A percentile compares a stretch with the other conserved stretches of the same genome.
phyloP scores from a whole-genome alignment of 306 rosid genomes.

The Castanea mollissima region DNA sequence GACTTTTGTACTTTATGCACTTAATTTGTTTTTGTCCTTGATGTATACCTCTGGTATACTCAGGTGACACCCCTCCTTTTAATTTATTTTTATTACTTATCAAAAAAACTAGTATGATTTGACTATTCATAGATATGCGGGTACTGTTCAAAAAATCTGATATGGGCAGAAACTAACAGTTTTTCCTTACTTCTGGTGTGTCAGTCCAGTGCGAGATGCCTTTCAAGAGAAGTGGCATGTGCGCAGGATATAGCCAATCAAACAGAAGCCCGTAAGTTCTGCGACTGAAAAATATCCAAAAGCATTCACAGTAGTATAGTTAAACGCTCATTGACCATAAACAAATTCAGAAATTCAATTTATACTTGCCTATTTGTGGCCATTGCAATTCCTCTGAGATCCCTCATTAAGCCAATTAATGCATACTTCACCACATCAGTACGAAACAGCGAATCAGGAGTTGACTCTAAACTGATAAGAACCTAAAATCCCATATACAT shows the following conservation, averaged over 20 bases:
- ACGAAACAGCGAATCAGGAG: constrained; percentile 91
- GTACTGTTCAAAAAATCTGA: constrained; percentile 1
- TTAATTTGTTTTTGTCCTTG: too few species aligned
- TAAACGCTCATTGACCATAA: constrained; percentile 1
- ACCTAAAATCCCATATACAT: constrained; percentile 47
- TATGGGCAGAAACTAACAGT: not conserved
- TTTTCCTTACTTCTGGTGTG: constrained; percentile 81
- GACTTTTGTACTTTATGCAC: too few species aligned
- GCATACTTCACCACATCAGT: constrained; percentile 80
- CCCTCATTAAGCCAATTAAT: constrained; percentile 93
- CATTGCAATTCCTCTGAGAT: constrained; percentile 97
- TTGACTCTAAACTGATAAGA: constrained; percentile 81
- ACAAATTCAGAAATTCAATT: constrained; percentile 14
- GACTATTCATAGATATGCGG: not conserved
- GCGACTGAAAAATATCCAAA: constrained; percentile 60
- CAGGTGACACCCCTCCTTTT: too few species aligned
- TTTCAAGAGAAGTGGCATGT: constrained; percentile 82
- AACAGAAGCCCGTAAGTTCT: constrained; percentile 90
- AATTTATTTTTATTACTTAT: too few species aligned
- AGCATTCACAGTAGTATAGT: constrained; percentile 11
- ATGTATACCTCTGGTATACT: too few species aligned
- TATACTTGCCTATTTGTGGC: constrained; percentile 80
- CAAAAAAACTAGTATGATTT: not conserved
- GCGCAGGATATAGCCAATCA: constrained; percentile 97
- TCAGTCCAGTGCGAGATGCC: constrained; percentile 96